Conservation (phyloP, 169 alveolate genomes). For the Plasmodium gallinaceum region DNA sequence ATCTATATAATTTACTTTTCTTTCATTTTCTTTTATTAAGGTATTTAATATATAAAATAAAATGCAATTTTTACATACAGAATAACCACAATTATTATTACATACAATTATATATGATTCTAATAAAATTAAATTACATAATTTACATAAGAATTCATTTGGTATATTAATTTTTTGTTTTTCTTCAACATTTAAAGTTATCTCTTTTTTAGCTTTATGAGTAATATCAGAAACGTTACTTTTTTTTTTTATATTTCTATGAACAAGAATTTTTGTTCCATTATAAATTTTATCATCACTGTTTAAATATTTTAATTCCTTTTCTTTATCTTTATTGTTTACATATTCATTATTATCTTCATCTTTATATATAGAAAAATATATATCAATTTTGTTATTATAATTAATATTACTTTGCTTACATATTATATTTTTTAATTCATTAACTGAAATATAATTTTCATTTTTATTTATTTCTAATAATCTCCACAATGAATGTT, state of each 20-base stretch:
- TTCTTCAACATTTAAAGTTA: constrained; percentile 39
- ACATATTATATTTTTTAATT: constrained; percentile 45
- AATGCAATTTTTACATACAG: constrained; percentile 70
- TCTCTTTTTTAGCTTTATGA: constrained; percentile 76
- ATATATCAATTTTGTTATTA: constrained; percentile 58
- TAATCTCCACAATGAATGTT: constrained; percentile 54
- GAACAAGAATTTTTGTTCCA: constrained; percentile 63
- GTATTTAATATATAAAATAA: constrained; percentile 45
- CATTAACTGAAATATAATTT: constrained; percentile 54
- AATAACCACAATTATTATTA: constrained; percentile 75
- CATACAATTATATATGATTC: constrained; percentile 71
- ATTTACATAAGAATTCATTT: constrained; percentile 61
- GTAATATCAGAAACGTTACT: constrained; percentile 35
- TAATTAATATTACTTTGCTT: constrained; percentile 72
- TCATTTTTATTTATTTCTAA: constrained; percentile 51
- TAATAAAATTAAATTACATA: constrained; percentile 37
- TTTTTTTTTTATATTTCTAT: constrained; percentile 59
- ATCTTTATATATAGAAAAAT: constrained; percentile 39
- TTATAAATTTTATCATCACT: constrained; percentile 64
- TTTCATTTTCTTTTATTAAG: constrained; percentile 27
- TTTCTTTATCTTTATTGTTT: not conserved
- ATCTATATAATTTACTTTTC: constrained; percentile 25
- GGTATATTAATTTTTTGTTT: constrained; percentile 60
- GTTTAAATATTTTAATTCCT: constrained; percentile 19
- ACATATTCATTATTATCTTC: not conserved